Percentiles rank a stretch among this genome's conserved stretches.
phyloP scores from a whole-genome alignment of 257 asterid species.

The Linderniella brevidens region DNA sequence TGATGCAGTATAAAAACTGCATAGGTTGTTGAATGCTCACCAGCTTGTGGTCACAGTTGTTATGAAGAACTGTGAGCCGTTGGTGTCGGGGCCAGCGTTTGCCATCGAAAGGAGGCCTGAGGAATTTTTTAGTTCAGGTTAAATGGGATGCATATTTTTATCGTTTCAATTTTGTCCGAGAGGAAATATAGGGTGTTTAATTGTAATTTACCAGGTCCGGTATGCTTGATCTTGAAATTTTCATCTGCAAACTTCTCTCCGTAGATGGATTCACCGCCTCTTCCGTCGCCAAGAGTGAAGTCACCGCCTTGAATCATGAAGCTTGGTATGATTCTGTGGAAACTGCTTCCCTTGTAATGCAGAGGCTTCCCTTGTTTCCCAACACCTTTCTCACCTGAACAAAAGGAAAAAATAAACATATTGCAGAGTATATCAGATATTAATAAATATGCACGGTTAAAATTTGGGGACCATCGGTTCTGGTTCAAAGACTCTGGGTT shows the following conservation, averaged over 20 bases:
- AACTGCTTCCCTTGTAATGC: constrained; percentile 78
- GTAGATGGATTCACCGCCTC: constrained; percentile 91
- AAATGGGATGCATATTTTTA: constrained; percentile 1
- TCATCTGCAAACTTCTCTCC: constrained; percentile 90
- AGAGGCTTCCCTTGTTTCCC: constrained; percentile 84
- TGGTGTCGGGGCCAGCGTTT: constrained; percentile 75
- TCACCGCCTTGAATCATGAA: constrained; percentile 99
- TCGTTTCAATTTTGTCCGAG: too few species aligned
- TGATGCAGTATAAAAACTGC: too few species aligned
- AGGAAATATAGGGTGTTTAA: too few species aligned
- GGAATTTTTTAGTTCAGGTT: too few species aligned
- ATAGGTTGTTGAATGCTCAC: constrained; percentile 22
- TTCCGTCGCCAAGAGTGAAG: constrained; percentile 93
- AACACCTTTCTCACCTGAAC: constrained; percentile 75
- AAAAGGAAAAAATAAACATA: constrained; percentile 8
- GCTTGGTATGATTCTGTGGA: constrained; percentile 93
- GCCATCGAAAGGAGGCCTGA: constrained; percentile 86
- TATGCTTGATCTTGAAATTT: constrained; percentile 83
- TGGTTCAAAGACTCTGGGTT: too few species aligned
- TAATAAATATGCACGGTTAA: too few species aligned
- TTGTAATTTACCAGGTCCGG: constrained; percentile 62
- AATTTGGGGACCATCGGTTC: too few species aligned
- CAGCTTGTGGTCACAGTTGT: constrained; percentile 99
- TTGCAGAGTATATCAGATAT: too few species aligned
- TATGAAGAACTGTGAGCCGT: constrained; percentile 94